A percentile compares a stretch with the other conserved stretches of the same genome.
Evolutionary conservation across 1,139 yeast genomes (phyloP).

Genomic region (Zygosaccharomyces sapae): DNA sequence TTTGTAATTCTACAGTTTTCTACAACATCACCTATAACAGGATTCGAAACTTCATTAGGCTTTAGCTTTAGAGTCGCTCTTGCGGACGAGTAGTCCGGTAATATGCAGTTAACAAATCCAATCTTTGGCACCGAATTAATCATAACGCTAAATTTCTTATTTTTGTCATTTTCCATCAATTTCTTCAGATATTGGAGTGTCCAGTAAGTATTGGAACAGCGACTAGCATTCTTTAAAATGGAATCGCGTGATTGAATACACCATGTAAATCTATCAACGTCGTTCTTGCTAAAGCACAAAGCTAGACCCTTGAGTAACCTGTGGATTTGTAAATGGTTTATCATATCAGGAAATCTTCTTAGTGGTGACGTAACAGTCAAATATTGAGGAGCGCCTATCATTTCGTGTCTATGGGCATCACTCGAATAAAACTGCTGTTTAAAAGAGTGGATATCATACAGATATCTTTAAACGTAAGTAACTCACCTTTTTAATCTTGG

Average conservation of each 20-base stretch:
- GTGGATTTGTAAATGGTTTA: conserved; percentile 72
- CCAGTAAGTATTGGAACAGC: conserved; percentile 41
- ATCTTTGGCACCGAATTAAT: conserved; percentile 40
- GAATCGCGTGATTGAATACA: conserved; percentile 38
- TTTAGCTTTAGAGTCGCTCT: conserved; percentile 29
- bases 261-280: conserved; percentile 30
- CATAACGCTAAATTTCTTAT: conserved; percentile 33
- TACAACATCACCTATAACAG: conserved; percentile 41
- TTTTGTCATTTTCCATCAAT: conserved; percentile 13
- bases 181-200: conserved; percentile 39
- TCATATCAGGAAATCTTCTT: conserved; percentile 73
- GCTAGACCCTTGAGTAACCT: conserved; percentile 34
- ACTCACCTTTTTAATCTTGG: conserved; percentile 24
- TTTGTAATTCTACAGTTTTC: conserved; percentile 39
- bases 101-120: conserved; percentile 40
- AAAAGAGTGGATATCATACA: conserved; percentile 40
- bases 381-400: conserved; percentile 64
- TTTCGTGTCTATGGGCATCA: conserved; percentile 48
- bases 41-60: conserved; percentile 25
- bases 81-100: conserved; percentile 41
- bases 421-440: conserved; percentile 43
- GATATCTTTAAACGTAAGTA: conserved; percentile 36
- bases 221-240: conserved; percentile 34
- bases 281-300: conserved; percentile 24
- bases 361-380: conserved; percentile 86